Percentiles rank a stretch among this genome's conserved stretches.
These are phyloP conservation scores for Diplotaxis tenuifolia DNA, from an alignment of 345 rosid species.

Conservation along the genomic window DNA sequence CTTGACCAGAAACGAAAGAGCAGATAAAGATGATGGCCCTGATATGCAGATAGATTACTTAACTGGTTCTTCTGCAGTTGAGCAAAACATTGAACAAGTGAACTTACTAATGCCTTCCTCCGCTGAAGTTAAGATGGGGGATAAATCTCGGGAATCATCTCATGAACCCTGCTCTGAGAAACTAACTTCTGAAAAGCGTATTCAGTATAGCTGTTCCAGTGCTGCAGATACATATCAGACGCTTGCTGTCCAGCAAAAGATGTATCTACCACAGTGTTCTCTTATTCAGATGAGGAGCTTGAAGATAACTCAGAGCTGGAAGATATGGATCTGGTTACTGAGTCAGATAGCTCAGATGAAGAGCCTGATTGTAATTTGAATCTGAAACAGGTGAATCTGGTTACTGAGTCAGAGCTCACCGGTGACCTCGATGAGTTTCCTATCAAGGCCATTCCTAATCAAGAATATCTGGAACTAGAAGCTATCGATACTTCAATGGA, in stretches of 20 bases:
- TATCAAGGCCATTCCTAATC: slow-evolving; percentile 21
- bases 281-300: slow-evolving; percentile 16
- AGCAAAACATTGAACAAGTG: slow-evolving; percentile 28
- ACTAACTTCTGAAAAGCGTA: slow-evolving; percentile 18
- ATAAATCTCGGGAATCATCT: slow-evolving; percentile 26
- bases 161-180: slow-evolving; percentile 21
- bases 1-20: slow-evolving; percentile 21
- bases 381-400: slow-evolving; percentile 30
- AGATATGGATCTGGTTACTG: slow-evolving; percentile 38
- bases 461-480: slow-evolving; percentile 28
- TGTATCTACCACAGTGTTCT: slow-evolving; percentile 23
- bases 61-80: slow-evolving; percentile 11
- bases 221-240: slow-evolving; percentile 19
- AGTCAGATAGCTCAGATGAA: slow-evolving; percentile 33
- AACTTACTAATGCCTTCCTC: slow-evolving; percentile 25
- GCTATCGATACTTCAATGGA: slow-evolving; percentile 17
- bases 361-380: slow-evolving; percentile 31
- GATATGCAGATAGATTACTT: slow-evolving; percentile 22
- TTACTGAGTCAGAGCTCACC: slow-evolving; percentile 30
- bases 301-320: slow-evolving; percentile 32
- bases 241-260: slow-evolving; percentile 24
- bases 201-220: slow-evolving; percentile 21
- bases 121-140: slow-evolving; percentile 32
- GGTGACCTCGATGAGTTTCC: slow-evolving; percentile 27
- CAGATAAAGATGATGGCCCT: slow-evolving; percentile 26